Base-by-base conservation (phyloP, 495 filamentous ascomycete genomes). In the Podospora pseudopauciseta region DNA sequence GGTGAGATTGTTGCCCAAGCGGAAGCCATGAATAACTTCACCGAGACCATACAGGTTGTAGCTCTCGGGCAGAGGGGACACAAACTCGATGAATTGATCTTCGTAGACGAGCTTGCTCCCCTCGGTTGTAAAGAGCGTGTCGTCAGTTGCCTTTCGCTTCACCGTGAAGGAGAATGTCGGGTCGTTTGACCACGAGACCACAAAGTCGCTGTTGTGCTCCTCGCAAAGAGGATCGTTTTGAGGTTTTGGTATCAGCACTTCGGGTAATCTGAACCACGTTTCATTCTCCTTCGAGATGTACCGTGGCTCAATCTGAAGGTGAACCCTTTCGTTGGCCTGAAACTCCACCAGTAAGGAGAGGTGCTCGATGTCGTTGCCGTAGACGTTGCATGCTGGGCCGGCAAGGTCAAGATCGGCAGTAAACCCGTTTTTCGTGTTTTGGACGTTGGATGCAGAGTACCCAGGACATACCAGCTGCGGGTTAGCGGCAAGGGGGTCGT, bases 21-120 rank as follows among this genome's bases (percentile, higher is more conserved):
- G 84, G 63, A 96, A 85, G 26, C 87, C 81, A 68, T 94, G 91
- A 7, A 87, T 89, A 60, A 91, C 87, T 77, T 97, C 93, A 16
- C 93, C 93, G 9, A 97, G 80, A 3, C 93, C 93, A 72, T 96
- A 96, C 6, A 97, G 78, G 68, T 92, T 88, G 15, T 92, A 92
- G 60, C 88, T 82, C 27, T 88, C 81, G 1, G 91, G 92, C 6
- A 95, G 81, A 67, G 83, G 79, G 7, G 91, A 93, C 16, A 83
- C 85, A 44, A 97, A 85, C 16, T 91, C 88, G 57, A 95, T 80
- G 73, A 93, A 97, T 78, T 97, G 92, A 56, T 86, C 84, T 75
- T 97, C 89, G 70, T 91, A 97, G 19, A 97, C 80, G 20, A 97
- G 80, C 19, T 81, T 73, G 9, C 81, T 84, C 0, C 84, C 90